These are phyloP conservation scores for Eucalyptus lansdowneana DNA, from an alignment of 345 rosid genomes.

Conservation along the genomic window DNA sequence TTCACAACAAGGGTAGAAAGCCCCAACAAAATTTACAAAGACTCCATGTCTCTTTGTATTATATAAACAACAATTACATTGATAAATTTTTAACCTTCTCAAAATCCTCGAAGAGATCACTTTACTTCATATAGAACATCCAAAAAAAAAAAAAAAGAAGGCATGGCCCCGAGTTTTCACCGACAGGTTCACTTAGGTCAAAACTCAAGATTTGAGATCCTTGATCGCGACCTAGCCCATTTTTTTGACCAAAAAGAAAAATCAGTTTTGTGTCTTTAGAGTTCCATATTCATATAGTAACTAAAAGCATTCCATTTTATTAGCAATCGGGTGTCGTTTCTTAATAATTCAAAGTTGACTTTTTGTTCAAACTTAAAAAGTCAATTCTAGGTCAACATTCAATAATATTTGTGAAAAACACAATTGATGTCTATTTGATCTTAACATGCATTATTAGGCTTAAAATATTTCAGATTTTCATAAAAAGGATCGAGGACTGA, in stretches of 20 bases:
- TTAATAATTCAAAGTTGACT: not conserved
- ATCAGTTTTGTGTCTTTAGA: not conserved
- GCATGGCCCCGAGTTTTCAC: not conserved
- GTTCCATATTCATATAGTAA: not conserved
- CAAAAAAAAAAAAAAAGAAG: not conserved
- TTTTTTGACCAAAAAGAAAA: not conserved
- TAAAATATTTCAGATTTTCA: no score
- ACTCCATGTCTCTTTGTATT: not conserved
- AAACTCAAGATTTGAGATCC: not conserved
- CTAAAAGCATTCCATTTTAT: not conserved
- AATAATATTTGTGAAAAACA: not conserved
- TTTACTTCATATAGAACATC: not conserved
- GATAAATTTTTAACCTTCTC: not conserved
- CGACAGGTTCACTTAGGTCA: not conserved
- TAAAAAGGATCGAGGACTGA: not conserved
- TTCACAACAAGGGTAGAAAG: not conserved
- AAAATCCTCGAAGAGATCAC: not conserved
- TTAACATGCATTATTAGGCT: not conserved
- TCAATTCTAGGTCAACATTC: not conserved
- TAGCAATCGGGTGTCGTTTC: no score
- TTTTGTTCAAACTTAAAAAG: not conserved
- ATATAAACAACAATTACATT: not conserved
- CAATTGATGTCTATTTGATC: not conserved
- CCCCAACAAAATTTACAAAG: not conserved
- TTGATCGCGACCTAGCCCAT: no score